phyloP scores from a whole-genome alignment of 2,329 filamentous ascomycete species.

The Samsoniella hepiali region DNA sequence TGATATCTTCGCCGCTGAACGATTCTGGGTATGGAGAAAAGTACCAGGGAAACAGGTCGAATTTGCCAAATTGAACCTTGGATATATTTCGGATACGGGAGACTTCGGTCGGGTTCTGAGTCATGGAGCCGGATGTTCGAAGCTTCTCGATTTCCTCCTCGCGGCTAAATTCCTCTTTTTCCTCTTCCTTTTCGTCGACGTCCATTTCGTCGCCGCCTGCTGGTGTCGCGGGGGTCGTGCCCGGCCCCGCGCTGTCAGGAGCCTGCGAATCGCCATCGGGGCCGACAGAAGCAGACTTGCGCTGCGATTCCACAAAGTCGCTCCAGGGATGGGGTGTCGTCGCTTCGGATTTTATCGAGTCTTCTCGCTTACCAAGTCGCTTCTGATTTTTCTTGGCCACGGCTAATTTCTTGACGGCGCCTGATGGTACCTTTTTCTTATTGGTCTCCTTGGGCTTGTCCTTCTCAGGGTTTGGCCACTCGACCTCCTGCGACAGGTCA shows the following conservation, averaged over 20 bases:
- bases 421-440: conserved; percentile 65
- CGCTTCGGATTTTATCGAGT: conserved; percentile 51
- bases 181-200: conserved; percentile 47
- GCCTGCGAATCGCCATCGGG: conserved; percentile 45
- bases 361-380: conserved; percentile 52
- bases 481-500: conserved; percentile 84
- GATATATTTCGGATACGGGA: conserved; percentile 93
- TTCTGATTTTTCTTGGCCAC: conserved; percentile 58
- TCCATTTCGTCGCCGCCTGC: conserved; percentile 51
- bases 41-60: conserved; percentile 96
- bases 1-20: conserved; percentile 83
- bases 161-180: conserved; percentile 62
- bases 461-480: conserved; percentile 93
- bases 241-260: conserved; percentile 41
- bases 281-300: conserved; percentile 42
- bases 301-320: conserved; percentile 49
- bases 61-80: conserved; percentile 88
- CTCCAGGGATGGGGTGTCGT: conserved; percentile 53
- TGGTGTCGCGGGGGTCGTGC: conserved; percentile 47
- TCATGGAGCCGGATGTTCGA: conserved; percentile 94
- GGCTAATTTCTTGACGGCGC: conserved; percentile 52
- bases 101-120: conserved; percentile 95
- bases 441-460: conserved; percentile 72
- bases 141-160: conserved; percentile 97
- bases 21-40: conserved; percentile 94